Evolutionary conservation across 768 basidiomycete genomes (phyloP).

Genomic region (Mrakia blollopis): DNA sequence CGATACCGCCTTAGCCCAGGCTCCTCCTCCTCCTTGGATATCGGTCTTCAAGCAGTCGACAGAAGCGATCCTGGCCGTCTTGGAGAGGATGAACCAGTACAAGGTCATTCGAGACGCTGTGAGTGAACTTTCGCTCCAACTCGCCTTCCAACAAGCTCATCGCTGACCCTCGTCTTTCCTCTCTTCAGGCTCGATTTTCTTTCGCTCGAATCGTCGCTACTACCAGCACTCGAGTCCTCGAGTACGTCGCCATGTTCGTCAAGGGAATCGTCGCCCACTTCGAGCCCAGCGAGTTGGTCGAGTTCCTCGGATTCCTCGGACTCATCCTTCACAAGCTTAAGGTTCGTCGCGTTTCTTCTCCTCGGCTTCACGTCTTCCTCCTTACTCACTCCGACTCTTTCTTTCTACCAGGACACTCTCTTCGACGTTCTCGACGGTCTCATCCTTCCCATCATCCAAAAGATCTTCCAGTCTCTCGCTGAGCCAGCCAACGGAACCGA

Average conservation of each 20-base stretch:
- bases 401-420: slow-evolving; percentile 61
- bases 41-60: slow-evolving; percentile 79
- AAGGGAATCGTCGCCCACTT: slow-evolving; percentile 83
- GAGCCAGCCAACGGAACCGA: slow-evolving; percentile 81
- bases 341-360: slow-evolving; percentile 49
- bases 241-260: slow-evolving; percentile 84
- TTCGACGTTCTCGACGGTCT: slow-evolving; percentile 85
- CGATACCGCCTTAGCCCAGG: slow-evolving; percentile 57
- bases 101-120: slow-evolving; percentile 90
- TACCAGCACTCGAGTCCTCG: slow-evolving; percentile 77
- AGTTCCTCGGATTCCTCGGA: slow-evolving; percentile 93
- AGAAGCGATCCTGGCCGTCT: slow-evolving; percentile 75
- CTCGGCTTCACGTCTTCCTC: neutral
- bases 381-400: slow-evolving; percentile 10
- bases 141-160: too few species aligned
- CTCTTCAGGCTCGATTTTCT: slow-evolving; percentile 73
- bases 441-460: slow-evolving; percentile 74
- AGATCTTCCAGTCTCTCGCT: slow-evolving; percentile 72
- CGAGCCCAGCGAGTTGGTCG: slow-evolving; percentile 84
- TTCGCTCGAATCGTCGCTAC: slow-evolving; percentile 89
- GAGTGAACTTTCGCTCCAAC: slow-evolving; percentile 41
- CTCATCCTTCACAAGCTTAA: slow-evolving; percentile 85
- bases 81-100: slow-evolving; percentile 81
- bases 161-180: neutral
- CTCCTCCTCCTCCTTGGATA: slow-evolving; percentile 62